These are phyloP conservation scores for Gonium pectorale DNA, from an alignment of 139 green algal genomes.

Conservation along the genomic window DNA sequence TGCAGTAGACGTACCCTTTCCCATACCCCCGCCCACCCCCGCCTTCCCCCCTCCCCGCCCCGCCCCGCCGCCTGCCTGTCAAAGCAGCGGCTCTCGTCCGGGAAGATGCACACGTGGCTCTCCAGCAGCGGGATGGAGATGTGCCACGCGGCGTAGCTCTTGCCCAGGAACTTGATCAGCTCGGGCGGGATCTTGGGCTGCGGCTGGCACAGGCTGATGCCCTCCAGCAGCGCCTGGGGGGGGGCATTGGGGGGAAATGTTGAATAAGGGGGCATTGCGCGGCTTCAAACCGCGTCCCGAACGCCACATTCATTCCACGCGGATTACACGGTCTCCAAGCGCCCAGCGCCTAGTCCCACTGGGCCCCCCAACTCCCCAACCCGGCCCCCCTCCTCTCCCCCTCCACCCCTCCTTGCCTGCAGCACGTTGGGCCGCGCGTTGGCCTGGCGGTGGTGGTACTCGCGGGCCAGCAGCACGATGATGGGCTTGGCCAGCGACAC, in stretches of 20 bases:
- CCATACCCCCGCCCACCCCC: not conserved
- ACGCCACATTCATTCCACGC: too few species aligned
- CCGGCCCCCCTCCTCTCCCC: not conserved
- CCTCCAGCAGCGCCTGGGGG: slow-evolving; percentile 86
- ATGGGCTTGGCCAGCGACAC: slow-evolving; percentile 93
- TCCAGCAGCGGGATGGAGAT: slow-evolving; percentile 97
- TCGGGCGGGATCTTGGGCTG: slow-evolving; percentile 98
- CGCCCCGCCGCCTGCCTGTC: slow-evolving; percentile 72
- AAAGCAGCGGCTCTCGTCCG: slow-evolving; percentile 92
- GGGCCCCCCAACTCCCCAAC: too few species aligned
- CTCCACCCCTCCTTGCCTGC: slow-evolving; percentile 65
- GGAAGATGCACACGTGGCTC: slow-evolving; percentile 95
- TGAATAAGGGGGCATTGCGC: too few species aligned
- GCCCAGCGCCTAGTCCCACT: too few species aligned
- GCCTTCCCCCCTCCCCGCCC: not conserved
- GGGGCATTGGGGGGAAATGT: not conserved
- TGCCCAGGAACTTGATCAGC: slow-evolving; percentile 98
- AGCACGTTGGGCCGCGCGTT: slow-evolving; percentile 90
- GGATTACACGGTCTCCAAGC: too few species aligned
- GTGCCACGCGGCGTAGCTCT: slow-evolving; percentile 97
- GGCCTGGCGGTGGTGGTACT: slow-evolving; percentile 91
- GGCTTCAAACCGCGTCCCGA: too few species aligned
- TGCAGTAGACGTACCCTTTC: too few species aligned
- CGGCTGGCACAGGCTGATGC: slow-evolving; percentile 93
- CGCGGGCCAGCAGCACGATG: slow-evolving; percentile 91